phyloP scores from a whole-genome alignment of 1,284 basidiomycete species.

The Pyrrhoderma noxium region DNA sequence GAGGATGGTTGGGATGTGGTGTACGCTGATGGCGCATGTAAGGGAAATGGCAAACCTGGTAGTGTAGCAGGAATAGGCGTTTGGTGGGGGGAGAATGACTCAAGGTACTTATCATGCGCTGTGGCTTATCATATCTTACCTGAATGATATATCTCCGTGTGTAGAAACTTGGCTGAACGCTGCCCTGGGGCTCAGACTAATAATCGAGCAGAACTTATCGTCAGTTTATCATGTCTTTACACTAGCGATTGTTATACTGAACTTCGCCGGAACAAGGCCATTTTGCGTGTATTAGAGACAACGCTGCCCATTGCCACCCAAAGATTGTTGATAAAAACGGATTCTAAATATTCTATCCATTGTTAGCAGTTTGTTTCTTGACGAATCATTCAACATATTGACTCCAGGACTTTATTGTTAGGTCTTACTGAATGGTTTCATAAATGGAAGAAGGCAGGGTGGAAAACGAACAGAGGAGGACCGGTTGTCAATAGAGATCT shows the following conservation, averaged over 20 bases:
- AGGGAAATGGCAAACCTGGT: slow-evolving; percentile 57
- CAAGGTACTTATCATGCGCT: slow-evolving; percentile 36
- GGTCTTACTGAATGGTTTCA: slow-evolving; percentile 61
- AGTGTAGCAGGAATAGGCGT: slow-evolving; percentile 68
- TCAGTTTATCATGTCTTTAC: slow-evolving; percentile 30
- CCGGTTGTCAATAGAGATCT: slow-evolving; percentile 61
- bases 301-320: slow-evolving; percentile 45
- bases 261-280: slow-evolving; percentile 42
- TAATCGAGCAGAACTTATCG: slow-evolving; percentile 81
- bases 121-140: slow-evolving; percentile 5
- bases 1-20: slow-evolving; percentile 42
- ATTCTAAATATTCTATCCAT: slow-evolving; percentile 69
- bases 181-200: slow-evolving; percentile 83
- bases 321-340: slow-evolving; percentile 60
- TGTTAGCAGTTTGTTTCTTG: slow-evolving; percentile 35
- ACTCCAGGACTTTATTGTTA: slow-evolving; percentile 24
- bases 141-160: no score
- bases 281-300: slow-evolving; percentile 64
- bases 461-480: slow-evolving; percentile 37
- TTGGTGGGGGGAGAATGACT: slow-evolving; percentile 63
- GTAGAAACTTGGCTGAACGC: slow-evolving; percentile 68
- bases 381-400: not conserved
- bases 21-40: slow-evolving; percentile 78
- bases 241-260: not conserved
- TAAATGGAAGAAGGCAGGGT: slow-evolving; percentile 51